These are phyloP conservation scores for Pleurotus salmoneostramineus DNA, from an alignment of 768 basidiomycete genomes.

Conservation along the genomic window DNA sequence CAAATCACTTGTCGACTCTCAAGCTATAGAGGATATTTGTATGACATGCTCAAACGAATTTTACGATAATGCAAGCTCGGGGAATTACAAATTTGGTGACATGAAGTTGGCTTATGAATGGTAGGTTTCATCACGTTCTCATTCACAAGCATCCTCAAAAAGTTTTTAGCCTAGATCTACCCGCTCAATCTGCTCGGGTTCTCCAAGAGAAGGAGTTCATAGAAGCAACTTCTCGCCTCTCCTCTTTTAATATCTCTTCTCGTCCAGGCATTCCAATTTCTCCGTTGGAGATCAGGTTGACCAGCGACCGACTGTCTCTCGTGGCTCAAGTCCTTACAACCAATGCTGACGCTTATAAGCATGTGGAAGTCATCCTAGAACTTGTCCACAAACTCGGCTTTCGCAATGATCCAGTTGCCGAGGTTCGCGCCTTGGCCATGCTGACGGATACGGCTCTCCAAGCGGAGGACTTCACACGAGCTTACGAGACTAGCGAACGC, in stretches of 20 bases:
- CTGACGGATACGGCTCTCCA: slow-evolving; percentile 84
- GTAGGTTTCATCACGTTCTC: slow-evolving; percentile 34
- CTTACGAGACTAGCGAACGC: slow-evolving; percentile 64
- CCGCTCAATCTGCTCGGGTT: slow-evolving; percentile 58
- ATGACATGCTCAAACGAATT: slow-evolving; percentile 81
- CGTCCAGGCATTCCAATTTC: slow-evolving; percentile 74
- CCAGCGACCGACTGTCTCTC: slow-evolving; percentile 85
- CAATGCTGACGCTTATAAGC: slow-evolving; percentile 85
- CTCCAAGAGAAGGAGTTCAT: slow-evolving; percentile 84
- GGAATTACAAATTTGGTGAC: slow-evolving; percentile 89
- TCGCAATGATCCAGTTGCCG: slow-evolving; percentile 65
- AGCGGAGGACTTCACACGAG: slow-evolving; percentile 72
- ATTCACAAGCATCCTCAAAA: slow-evolving; percentile 7
- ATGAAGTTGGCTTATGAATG: slow-evolving; percentile 98
- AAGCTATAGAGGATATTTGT: slow-evolving; percentile 72
- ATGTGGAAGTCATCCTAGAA: slow-evolving; percentile 89
- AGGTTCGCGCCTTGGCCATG: slow-evolving; percentile 86
- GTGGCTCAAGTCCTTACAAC: slow-evolving; percentile 82
- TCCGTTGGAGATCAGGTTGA: slow-evolving; percentile 90
- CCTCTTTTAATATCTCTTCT: slow-evolving; percentile 85
- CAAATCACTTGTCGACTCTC: slow-evolving; percentile 44
- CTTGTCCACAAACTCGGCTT: slow-evolving; percentile 87
- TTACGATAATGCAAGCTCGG: slow-evolving; percentile 91
- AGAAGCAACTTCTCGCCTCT: slow-evolving; percentile 92
- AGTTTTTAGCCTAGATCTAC: slow-evolving; percentile 66